Base-by-base conservation (phyloP, 495 filamentous ascomycete genomes). In the Acidiella bohemica region DNA sequence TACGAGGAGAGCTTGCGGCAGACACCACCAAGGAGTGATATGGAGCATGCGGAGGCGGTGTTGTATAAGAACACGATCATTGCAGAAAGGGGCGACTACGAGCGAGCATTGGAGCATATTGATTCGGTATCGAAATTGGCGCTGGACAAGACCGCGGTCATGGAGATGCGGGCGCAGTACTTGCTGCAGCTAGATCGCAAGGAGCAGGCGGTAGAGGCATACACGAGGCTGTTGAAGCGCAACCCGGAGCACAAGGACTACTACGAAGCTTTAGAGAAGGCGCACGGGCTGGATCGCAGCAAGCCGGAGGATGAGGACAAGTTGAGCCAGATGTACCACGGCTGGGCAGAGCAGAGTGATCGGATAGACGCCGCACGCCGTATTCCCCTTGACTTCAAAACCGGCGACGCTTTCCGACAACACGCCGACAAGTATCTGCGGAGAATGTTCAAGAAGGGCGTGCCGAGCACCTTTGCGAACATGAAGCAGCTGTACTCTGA, bases 21-120 rank as follows among this genome's bases (percentile, higher is more conserved):
- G 9, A 64, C 75, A 1, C 81, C 85, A 10, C 70, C 76, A 5
- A 78, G 80, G 50, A 67, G 72, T 13, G 90, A 99, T 59, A 71
- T 79, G 58, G 90, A 99, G 56, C 83, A 99, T 58, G 85, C 84
- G n/a, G 90, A 99, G 61, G 88, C 90, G 16, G 67, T 81, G 11
- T 67, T 99, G 58, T 99, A 99, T 64, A 95, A 93, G 63, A 99
- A 96, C 58, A 70, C 71, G 14, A 80, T 99, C 44, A 93, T 99
- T 57, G 85, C 84, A 22, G 92, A 95, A 58, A 65, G 67, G 20
- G 84, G 85, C 9, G 76, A 96, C 31, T 65, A 72, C 13, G 71
- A 84, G 51, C 68, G 76, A 51, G 90, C 90, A 13, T 57, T 99
- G 57, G 80, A 93, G 34, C 84, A 99, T 56, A 65, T 99, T 9